These are phyloP conservation scores for Dacryopinax primogenitus DNA, from an alignment of 768 basidiomycete species.

Conservation along the genomic window DNA sequence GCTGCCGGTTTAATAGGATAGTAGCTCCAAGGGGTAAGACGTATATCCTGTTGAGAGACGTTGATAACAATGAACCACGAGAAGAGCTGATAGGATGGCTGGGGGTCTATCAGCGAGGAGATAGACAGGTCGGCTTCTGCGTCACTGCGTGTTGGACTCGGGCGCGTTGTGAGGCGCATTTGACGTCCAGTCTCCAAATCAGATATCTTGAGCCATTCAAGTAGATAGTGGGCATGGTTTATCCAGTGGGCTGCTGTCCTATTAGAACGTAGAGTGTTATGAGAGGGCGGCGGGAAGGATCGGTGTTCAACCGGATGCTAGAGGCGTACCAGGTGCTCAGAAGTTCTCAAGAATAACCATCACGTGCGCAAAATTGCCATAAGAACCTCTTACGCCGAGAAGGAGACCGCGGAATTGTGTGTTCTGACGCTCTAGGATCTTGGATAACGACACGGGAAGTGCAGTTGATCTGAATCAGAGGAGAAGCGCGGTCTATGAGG, in stretches of 20 bases:
- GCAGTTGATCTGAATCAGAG: neutral
- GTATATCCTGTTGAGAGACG: neutral
- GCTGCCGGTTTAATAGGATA: neutral
- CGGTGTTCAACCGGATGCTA: neutral
- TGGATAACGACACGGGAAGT: neutral
- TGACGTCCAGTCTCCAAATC: too few relatives aligned
- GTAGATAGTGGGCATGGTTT: too few relatives aligned
- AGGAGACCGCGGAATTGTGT: neutral
- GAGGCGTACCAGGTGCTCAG: neutral
- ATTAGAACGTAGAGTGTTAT: too few relatives aligned
- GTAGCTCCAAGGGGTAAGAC: neutral
- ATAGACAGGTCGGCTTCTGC: neutral
- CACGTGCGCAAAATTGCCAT: neutral
- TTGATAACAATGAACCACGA: neutral
- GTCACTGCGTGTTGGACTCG: neutral
- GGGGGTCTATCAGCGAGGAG: neutral
- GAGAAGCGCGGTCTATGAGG: neutral
- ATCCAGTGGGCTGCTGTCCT: too few relatives aligned
- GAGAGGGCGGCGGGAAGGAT: too few relatives aligned
- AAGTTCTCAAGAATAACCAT: neutral
- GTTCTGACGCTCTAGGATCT: constrained; percentile 3
- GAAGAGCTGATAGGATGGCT: neutral
- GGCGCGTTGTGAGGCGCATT: neutral
- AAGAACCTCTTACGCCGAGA: neutral
- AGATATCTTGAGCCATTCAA: too few relatives aligned